phyloP scores from a whole-genome alignment of 495 filamentous ascomycete genomes.

The Penicillium fimorum region DNA sequence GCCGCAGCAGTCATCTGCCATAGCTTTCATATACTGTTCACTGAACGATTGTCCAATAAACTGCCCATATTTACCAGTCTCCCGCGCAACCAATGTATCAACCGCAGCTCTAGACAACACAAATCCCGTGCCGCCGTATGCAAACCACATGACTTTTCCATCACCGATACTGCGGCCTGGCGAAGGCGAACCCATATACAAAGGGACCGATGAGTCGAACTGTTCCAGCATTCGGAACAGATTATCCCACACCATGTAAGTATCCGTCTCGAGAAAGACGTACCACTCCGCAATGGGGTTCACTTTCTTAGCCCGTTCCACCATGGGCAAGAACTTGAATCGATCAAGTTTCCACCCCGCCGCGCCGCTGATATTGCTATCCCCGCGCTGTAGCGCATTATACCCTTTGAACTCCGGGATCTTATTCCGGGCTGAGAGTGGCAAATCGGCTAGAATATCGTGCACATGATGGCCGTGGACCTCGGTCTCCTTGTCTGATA shows the following conservation, averaged over 20 bases:
- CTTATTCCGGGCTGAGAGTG: conserved; percentile 27
- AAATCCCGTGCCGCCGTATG: conserved; percentile 55
- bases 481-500: conserved; percentile 42
- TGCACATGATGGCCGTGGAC: conserved; percentile 34
- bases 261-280: conserved; percentile 63
- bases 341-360: conserved; percentile 60
- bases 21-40: conserved; percentile 37
- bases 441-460: conserved; percentile 41
- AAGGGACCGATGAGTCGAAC: conserved; percentile 46
- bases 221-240: conserved; percentile 53
- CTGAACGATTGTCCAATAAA: conserved; percentile 23
- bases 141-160: conserved; percentile 41
- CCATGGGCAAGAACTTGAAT: conserved; percentile 64
- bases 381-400: conserved; percentile 22
- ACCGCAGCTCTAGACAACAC: conserved; percentile 52
- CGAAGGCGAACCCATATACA: conserved; percentile 54
- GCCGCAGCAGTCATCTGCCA: conserved; percentile 48
- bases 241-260: conserved; percentile 63
- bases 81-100: conserved; percentile 29
- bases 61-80: conserved; percentile 17
- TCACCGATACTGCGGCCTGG: conserved; percentile 33
- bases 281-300: conserved; percentile 58
- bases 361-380: conserved; percentile 7
- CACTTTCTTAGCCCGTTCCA: conserved; percentile 54
- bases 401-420: conserved; percentile 40